Base-by-base conservation (phyloP, 1,284 basidiomycete species). In the Pseudozyma hubeiensis region DNA sequence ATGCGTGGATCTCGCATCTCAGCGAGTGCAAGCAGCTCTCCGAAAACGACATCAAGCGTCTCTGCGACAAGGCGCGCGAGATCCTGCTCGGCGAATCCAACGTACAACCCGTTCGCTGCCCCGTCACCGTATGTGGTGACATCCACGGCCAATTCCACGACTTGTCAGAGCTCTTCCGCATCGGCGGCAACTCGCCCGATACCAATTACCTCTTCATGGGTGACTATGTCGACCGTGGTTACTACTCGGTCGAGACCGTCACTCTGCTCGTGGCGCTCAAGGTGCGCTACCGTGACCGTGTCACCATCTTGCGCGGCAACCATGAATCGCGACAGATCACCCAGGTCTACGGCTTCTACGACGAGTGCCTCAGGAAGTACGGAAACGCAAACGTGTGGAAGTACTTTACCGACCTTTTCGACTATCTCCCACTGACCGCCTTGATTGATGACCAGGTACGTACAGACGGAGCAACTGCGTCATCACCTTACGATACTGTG, bases 151-250 rank as follows among this genome's bases (percentile, higher is more conserved):
- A 99, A 90, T 99, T 99, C 86, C 78, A 78, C 64, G 97, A 99
- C 88, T 91, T 99, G 60, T 97, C 94, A 67, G 97, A 99, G 86
- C 91, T 99, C 48, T 99, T 99, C 88, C 92, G 95, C 60, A 99
- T 99, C 85, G 96, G 97, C 56, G 97, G 96, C 67, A 98, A 98
- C 88, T 98, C 95, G 45, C 97, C 96, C 64, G 97, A 99, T 87
- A 98, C 97, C 72, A 99, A 99, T 87, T 99, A 99, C 86, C 92
- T 99, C 79, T 99, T 99, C 88, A 99, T 99, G 97, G 97, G 97
- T 47, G 96, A 99, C 88, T 99, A 98, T 84, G 97, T 99, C 79
- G 97, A 99, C 88, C 91, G 97, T 83, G 96, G 96, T 31, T 99
- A 98, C 88, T 99, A 99, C 88, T 97, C 94, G 16, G 97, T 99